Evolutionary conservation across 768 basidiomycete species (phyloP).

Genomic region (Pleurotus salmoneostramineus): DNA sequence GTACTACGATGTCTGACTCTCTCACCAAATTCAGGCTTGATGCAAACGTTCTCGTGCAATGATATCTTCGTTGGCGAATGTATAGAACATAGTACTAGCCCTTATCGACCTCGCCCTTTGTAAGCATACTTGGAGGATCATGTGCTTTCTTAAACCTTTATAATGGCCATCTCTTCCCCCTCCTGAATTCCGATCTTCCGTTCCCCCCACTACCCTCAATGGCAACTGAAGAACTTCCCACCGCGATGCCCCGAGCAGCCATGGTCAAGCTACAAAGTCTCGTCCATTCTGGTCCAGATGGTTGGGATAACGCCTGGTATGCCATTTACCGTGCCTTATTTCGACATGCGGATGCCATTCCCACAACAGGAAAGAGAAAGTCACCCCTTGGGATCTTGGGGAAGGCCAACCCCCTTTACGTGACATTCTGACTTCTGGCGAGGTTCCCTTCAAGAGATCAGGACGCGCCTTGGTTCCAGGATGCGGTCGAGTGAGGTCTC

Average conservation of each 20-base stretch:
- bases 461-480: conserved; percentile 51
- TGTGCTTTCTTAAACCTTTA: too few species aligned
- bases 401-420: conserved; percentile 50
- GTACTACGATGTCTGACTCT: neutral
- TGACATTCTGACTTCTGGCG: conserved; percentile 43
- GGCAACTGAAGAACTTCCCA: neutral
- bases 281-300: neutral
- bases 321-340: too few species aligned
- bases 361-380: conserved; percentile 33
- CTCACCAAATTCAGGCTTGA: neutral
- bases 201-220: too few species aligned
- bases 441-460: conserved; percentile 36
- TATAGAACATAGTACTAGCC: too few species aligned
- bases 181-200: too few species aligned
- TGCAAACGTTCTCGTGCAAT: too few species aligned
- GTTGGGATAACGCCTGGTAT: conserved; percentile 9
- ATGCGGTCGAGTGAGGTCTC: conserved; percentile 42
- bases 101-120: too few species aligned
- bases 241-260: neutral
- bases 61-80: too few species aligned
- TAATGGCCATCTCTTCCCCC: too few species aligned
- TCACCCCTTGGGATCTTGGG: conserved; percentile 66
- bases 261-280: conserved; percentile 1
- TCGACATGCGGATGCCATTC: neutral
- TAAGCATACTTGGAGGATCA: too few species aligned